Evolutionary conservation across 257 asterid genomes (phyloP), one percentile per base, ranked within the genome.

Genomic region (Prunella vulgaris): DNA sequence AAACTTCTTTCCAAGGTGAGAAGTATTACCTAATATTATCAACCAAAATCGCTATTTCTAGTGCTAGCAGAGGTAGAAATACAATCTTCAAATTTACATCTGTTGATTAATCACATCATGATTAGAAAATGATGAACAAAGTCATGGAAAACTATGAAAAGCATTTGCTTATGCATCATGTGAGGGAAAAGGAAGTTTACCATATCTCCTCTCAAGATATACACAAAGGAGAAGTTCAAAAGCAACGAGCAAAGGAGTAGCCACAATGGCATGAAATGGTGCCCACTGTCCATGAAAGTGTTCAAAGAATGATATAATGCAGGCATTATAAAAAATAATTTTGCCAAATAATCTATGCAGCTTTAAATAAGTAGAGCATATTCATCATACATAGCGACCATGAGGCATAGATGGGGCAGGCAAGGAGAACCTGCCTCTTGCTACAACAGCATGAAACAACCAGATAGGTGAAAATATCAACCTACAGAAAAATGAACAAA

Each of bases 321-420:
- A 44, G 70, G 62, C 46, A 33, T 1, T 60, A 54, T 68, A 67
- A 12, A 64, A 3, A 20, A 33, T n/a, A 1, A 63, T 15, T 35
- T 49, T 54, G 51, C 10, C 28, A 4, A 10, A 52, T 49, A 69
- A 66, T 63, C 25, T 25, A 54, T 21, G 25, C 57, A 52, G 66
- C 25, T 33, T 59, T 25, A 78, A 73, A 71, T 52, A 24, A 60
- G 64, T 12, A 1, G 33, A 66, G 69, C 44, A 63, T 57, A 48
- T 57, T 57, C 32, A 72, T 72, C 94, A 76, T 93, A 93, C 99
- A 75, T 83, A 79, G 49, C 96, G 99, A 72, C 90, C 91, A 81
- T 82, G 95, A 74, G 97, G 97, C 87, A 84, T 84, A 60, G 97
- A 84, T 69, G 99, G 99, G 76, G 99, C 97, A 59, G 99, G 99